These are phyloP conservation scores for Plasmodium billcollinsi DNA, from an alignment of 169 alveolate genomes.

Conservation along the genomic window DNA sequence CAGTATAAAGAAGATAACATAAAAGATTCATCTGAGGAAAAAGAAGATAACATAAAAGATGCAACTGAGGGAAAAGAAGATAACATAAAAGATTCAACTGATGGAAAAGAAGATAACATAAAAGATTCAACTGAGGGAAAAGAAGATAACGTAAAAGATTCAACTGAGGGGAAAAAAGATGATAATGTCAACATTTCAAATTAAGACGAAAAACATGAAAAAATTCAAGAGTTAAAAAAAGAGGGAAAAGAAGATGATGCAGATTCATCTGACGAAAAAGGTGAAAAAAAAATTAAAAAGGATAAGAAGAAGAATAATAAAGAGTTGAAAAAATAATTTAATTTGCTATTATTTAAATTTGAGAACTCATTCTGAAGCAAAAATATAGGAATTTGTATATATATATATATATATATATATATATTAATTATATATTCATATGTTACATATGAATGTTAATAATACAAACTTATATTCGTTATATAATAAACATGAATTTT, in stretches of 20 bases:
- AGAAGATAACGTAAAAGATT: background rate
- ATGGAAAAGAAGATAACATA: background rate
- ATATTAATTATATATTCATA: no score
- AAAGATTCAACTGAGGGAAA: background rate
- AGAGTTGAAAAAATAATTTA: background rate
- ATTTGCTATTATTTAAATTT: no score
- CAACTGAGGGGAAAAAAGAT: background rate
- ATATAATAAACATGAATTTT: no score
- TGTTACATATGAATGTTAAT: no score
- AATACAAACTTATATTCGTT: no score
- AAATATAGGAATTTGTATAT: no score
- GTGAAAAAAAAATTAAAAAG: background rate
- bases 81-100: background rate
- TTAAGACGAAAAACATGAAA: background rate
- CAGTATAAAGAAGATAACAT: background rate
- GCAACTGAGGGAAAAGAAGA: background rate
- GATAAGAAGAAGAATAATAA: background rate
- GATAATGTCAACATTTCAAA: background rate
- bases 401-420: no score
- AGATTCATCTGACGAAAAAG: background rate
- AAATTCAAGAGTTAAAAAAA: background rate
- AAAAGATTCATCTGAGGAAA: background rate
- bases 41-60: background rate
- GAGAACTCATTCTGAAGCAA: no score
- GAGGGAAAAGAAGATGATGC: slow-evolving; percentile 1